Percentiles rank a stretch among this genome's conserved stretches.
phyloP scores from a whole-genome alignment of 306 rosid genomes.

The Dicorynia guianensis region DNA sequence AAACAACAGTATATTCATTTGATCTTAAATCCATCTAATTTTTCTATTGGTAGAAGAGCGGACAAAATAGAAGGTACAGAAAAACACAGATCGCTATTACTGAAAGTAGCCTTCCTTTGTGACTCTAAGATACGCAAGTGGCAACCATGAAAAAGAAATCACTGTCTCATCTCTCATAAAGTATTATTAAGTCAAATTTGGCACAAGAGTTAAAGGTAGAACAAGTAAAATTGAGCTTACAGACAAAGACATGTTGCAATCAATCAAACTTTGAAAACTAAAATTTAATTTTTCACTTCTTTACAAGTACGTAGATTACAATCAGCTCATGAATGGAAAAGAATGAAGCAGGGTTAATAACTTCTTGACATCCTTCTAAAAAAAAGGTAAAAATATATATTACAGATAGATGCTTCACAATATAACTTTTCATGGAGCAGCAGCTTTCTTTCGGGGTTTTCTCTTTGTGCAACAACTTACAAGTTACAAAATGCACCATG shows the following conservation, averaged over 20 bases:
- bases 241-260: slow-evolving; percentile 27
- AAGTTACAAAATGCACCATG: slow-evolving; percentile 37
- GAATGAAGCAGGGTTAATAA: slow-evolving; percentile 52
- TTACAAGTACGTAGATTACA: slow-evolving; percentile 42
- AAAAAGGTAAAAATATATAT: slow-evolving; percentile 54
- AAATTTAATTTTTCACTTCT: slow-evolving; percentile 38
- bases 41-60: too few relatives aligned
- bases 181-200: slow-evolving; percentile 6
- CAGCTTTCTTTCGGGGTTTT: slow-evolving; percentile 28
- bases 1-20: too few relatives aligned
- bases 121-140: background rate
- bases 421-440: slow-evolving; percentile 33
- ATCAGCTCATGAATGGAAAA: slow-evolving; percentile 56
- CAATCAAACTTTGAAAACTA: slow-evolving; percentile 32
- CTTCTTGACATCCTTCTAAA: slow-evolving; percentile 36
- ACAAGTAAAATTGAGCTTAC: slow-evolving; percentile 15
- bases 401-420: slow-evolving; percentile 43
- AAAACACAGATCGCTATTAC: background rate
- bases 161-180: background rate
- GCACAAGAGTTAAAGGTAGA: slow-evolving; percentile 29
- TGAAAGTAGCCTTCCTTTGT: background rate
- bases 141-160: slow-evolving; percentile 1
- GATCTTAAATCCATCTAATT: too few relatives aligned
- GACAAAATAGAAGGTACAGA: too few relatives aligned
- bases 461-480: slow-evolving; percentile 24